Percentiles rank a stretch among this genome's conserved stretches.
Evolutionary conservation across 2,329 filamentous ascomycete genomes (phyloP).

Genomic region (Gremmenia infestans): DNA sequence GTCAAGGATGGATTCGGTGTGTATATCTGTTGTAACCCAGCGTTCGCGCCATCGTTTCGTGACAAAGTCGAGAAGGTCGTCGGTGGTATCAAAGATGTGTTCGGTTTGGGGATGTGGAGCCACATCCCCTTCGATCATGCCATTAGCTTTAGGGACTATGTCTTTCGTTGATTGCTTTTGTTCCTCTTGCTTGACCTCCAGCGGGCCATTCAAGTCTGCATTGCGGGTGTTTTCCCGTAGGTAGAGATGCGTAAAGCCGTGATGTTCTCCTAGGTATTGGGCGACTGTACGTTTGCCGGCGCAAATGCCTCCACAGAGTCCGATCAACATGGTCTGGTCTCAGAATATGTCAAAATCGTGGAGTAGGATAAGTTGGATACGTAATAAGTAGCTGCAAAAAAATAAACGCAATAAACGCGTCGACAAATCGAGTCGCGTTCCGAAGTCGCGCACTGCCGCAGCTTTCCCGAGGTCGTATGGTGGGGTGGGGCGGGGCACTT

Average conservation of each 20-base stretch:
- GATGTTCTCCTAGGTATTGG: constrained; percentile 76
- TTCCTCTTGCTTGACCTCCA: neutral
- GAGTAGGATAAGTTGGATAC: too few species aligned
- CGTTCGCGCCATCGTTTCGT: constrained; percentile 77
- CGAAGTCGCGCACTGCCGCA: too few species aligned
- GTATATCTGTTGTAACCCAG: constrained; percentile 83
- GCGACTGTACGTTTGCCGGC: constrained; percentile 89
- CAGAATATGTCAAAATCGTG: too few species aligned
- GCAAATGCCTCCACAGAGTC: constrained; percentile 81
- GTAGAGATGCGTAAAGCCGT: constrained; percentile 72
- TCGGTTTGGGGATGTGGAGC: neutral
- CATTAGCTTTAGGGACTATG: constrained; percentile 9
- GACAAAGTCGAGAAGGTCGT: constrained; percentile 75
- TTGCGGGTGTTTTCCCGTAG: constrained; percentile 37
- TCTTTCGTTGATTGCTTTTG: neutral
- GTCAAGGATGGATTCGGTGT: constrained; percentile 68
- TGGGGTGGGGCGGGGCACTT: neutral
- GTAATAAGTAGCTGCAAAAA: too few species aligned
- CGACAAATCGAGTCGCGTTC: neutral
- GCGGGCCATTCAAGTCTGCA: constrained; percentile 2
- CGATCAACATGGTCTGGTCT: constrained; percentile 62
- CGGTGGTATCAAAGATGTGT: constrained; percentile 54
- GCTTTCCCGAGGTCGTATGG: neutral
- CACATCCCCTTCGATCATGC: constrained; percentile 2
- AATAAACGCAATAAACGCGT: too few species aligned